phyloP scores from a whole-genome alignment of 2,329 filamentous ascomycete genomes.

The Beauveria sp. region DNA sequence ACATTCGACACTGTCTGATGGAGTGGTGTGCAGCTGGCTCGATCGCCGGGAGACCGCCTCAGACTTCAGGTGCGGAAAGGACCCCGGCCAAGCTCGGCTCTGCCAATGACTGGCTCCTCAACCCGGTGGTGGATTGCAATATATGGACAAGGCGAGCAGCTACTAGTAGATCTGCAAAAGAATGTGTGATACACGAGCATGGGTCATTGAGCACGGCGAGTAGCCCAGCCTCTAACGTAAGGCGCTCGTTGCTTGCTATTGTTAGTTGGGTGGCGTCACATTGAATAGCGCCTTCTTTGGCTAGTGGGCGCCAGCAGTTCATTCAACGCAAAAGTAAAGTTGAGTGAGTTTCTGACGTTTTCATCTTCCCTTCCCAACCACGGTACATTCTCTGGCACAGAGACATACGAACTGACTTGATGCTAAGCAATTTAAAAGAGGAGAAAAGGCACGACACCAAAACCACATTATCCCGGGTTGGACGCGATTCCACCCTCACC shows the following conservation, averaged over 20 bases:
- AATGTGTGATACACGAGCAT: neutral
- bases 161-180: neutral
- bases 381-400: too few relatives aligned
- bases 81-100: neutral
- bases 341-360: too few relatives aligned
- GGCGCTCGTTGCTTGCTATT: neutral
- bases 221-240: neutral
- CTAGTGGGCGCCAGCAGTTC: neutral
- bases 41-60: neutral
- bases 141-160: neutral
- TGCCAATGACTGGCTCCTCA: neutral
- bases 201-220: neutral
- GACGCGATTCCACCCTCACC: too few relatives aligned
- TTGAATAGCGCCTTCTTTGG: neutral
- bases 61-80: neutral
- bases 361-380: too few relatives aligned
- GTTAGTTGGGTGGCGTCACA: neutral
- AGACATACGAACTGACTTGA: too few relatives aligned
- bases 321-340: neutral
- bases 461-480: too few relatives aligned
- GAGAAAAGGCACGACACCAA: too few relatives aligned
- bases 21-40: neutral
- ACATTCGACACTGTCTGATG: neutral
- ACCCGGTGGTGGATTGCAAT: neutral
- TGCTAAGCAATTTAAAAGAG: too few relatives aligned